Base-by-base conservation (phyloP, 2,329 filamentous ascomycete genomes). In the Alternaria atra region DNA sequence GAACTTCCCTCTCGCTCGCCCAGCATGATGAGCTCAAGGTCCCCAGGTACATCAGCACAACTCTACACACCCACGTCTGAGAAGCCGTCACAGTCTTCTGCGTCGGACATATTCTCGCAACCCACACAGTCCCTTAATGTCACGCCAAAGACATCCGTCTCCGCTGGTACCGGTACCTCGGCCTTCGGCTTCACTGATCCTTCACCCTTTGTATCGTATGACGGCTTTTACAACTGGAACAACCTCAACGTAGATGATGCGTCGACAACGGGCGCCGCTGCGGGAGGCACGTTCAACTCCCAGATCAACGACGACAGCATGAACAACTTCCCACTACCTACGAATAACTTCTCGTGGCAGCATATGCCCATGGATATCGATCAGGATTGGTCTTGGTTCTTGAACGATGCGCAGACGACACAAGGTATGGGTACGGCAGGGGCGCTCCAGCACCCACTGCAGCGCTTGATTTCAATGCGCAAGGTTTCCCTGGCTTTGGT, bases 301-400 rank as follows among this genome's bases (percentile, higher is more conserved):
- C 65, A 75, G 35, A 63, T 77, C 58, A 73, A 73, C 52, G 74
- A 76, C 58, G 75, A 75, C 39, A 60, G 56, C 32, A 72, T 76
- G 70, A 70, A 56, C 39, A 74, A 72, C 37, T 77, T 73, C 63
- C 70, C 70, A 8, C 66, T 75, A 5, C 73, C 75, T 27, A 77
- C 73, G 9, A 78, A 76, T 43, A 77, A 74, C 60, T 78, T 78
- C 59, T 67, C 58, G 2, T 79, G 77, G 78, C 77, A 79, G 62
- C 78, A 77, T 37, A 75, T 78, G 70, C 75, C 75, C 35, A 79
- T 79, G 76, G 77, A 79, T 32, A 78, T 79, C 47, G 77, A 80
- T 48, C 78, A 80, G 69, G 78, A 80, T 54, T 80, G 78, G 78
- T 75, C 70, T 35, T 80, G 77, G 76, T 79, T 79, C 39, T 58